A percentile compares a stretch with the other conserved stretches of the same genome.
These are phyloP conservation scores for Diplodia seriata DNA, from an alignment of 2,329 filamentous ascomycete genomes.

Conservation along the genomic window DNA sequence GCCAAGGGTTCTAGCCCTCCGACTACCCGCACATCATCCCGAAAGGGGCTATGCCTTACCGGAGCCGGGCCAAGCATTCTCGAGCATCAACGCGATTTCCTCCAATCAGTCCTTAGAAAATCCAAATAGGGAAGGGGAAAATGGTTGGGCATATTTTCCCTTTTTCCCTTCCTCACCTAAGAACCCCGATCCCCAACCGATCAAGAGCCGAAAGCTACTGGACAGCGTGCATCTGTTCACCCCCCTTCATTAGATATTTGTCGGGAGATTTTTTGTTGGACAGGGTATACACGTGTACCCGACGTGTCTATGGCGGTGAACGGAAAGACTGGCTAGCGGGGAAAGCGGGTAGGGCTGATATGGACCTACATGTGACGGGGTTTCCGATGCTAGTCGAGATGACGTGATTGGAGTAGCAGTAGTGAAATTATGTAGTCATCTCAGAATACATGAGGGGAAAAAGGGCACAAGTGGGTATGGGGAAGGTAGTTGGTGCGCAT, in stretches of 20 bases:
- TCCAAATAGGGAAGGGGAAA: neutral
- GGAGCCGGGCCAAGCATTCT: neutral
- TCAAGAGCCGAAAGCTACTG: neutral
- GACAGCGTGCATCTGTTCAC: neutral
- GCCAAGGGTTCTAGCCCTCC: neutral
- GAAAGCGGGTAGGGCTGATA: conserved; percentile 17
- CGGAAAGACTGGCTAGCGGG: neutral
- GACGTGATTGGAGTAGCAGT: neutral
- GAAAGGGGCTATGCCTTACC: neutral
- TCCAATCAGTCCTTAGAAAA: neutral
- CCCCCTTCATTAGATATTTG: neutral
- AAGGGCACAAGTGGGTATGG: too few relatives aligned
- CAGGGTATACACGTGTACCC: neutral
- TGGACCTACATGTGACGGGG: neutral
- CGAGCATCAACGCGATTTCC: neutral
- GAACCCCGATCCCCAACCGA: neutral
- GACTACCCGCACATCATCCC: neutral
- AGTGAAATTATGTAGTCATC: too few relatives aligned
- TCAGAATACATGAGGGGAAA: neutral
- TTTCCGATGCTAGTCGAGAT: neutral
- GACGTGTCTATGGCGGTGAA: too few relatives aligned
- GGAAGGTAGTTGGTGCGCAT: neutral
- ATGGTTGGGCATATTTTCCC: conserved; percentile 2
- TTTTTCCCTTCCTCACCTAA: neutral
- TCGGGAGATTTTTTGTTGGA: neutral